phyloP scores from a whole-genome alignment of 2,329 filamentous ascomycete genomes.

The Exophiala calicioides region DNA sequence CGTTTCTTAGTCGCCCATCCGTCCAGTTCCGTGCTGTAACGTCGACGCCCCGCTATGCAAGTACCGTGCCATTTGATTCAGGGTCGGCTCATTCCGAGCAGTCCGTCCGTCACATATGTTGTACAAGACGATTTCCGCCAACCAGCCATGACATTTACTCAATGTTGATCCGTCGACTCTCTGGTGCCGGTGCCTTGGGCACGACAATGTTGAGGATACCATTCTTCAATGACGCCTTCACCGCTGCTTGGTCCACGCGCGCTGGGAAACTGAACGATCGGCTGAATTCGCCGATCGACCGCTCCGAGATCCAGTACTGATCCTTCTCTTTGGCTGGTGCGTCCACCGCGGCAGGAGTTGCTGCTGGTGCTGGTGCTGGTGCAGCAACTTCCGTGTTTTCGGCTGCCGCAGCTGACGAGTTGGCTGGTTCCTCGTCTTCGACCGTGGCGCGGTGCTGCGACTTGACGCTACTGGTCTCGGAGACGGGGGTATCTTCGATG shows the following conservation, averaged over 20 bases:
- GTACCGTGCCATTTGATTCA: too few species aligned
- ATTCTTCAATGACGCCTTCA: constrained; percentile 62
- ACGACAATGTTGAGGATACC: constrained; percentile 60
- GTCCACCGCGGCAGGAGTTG: constrained; percentile 33
- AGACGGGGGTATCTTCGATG: constrained; percentile 21
- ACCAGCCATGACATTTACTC: constrained; percentile 43
- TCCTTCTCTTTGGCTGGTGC: constrained; percentile 31
- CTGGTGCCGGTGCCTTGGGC: constrained; percentile 55
- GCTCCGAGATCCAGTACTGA: constrained; percentile 62
- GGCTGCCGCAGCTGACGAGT: constrained; percentile 18
- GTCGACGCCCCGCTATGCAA: too few species aligned
- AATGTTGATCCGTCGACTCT: constrained; percentile 56
- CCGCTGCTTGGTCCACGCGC: constrained; percentile 60
- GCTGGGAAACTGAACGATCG: constrained; percentile 61
- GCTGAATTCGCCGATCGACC: constrained; percentile 60
- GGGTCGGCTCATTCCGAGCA: too few species aligned
- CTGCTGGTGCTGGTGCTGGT: constrained; percentile 33
- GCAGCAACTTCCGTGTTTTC: constrained; percentile 34
- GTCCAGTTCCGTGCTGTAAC: too few species aligned
- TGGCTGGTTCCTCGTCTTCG: constrained; percentile 43
- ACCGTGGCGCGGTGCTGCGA: constrained; percentile 47
- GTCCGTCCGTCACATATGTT: too few species aligned
- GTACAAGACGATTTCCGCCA: not conserved
- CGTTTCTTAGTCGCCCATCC: too few species aligned
- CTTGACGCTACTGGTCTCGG: constrained; percentile 29